These are phyloP conservation scores for Solanum chmielewskii DNA, from an alignment of 257 asterid genomes.

Conservation along the genomic window DNA sequence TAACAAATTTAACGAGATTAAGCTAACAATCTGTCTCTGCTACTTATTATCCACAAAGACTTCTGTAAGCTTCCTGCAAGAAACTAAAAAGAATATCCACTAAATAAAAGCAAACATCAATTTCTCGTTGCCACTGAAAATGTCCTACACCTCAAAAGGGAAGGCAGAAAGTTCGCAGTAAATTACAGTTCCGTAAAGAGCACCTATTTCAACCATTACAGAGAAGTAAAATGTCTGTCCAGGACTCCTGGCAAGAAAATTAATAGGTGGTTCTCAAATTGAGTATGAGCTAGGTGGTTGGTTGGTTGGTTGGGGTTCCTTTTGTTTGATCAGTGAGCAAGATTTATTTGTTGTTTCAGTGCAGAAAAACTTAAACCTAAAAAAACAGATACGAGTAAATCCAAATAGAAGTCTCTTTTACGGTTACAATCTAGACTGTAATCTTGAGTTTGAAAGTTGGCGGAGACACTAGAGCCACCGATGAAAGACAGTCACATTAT, in stretches of 20 bases:
- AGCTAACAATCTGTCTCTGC: background rate
- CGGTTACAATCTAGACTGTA: background rate
- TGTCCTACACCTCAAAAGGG: background rate
- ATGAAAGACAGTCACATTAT: background rate
- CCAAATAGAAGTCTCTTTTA: background rate
- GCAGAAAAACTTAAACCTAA: background rate
- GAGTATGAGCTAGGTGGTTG: background rate
- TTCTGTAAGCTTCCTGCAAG: background rate
- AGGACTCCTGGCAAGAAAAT: background rate
- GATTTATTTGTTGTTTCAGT: background rate
- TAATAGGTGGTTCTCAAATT: background rate
- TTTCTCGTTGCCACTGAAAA: background rate
- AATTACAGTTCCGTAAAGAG: background rate
- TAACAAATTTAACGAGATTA: background rate
- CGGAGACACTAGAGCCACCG: background rate
- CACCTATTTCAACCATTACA: background rate
- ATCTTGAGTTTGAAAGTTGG: background rate
- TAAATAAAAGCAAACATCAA: background rate
- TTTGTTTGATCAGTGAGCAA: background rate
- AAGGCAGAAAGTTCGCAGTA: background rate
- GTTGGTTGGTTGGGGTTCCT: background rate
- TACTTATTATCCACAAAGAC: background rate
- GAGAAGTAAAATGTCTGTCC: background rate
- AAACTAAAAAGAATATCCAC: background rate
- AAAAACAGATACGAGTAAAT: background rate